Evolutionary conservation across 2,329 filamentous ascomycete species (phyloP).

Genomic region (Dothistroma septosporum): DNA sequence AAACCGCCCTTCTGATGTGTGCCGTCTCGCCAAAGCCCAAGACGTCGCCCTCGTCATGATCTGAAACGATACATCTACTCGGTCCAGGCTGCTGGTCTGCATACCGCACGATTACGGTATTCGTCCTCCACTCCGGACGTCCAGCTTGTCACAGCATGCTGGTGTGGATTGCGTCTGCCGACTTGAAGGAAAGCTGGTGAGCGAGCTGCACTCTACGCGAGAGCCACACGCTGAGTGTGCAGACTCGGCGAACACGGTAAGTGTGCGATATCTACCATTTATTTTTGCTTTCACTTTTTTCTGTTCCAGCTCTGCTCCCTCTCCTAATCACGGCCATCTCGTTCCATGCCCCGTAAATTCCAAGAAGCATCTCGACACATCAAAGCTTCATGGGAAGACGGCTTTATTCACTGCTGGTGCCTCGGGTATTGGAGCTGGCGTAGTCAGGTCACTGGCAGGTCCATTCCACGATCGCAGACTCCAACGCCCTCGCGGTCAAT

Average conservation of each 20-base stretch:
- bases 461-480: conserved; percentile 5
- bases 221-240: neutral
- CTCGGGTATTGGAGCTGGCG: conserved; percentile 6
- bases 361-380: neutral
- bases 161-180: neutral
- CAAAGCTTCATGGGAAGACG: conserved; percentile 2
- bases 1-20: too few species aligned
- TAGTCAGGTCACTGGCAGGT: conserved; percentile 5
- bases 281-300: neutral
- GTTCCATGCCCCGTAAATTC: conserved; percentile 2
- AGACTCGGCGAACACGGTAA: neutral
- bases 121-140: neutral
- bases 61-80: too few species aligned
- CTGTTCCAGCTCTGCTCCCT: neutral
- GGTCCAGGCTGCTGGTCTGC: too few species aligned
- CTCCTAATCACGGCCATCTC: neutral
- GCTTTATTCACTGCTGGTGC: conserved; percentile 7
- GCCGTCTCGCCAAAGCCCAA: too few species aligned
- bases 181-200: neutral
- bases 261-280: neutral
- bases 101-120: too few species aligned
- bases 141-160: neutral
- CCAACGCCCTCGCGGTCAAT: conserved; percentile 4
- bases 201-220: neutral
- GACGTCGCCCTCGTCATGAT: too few species aligned